Conservation (phyloP, 495 filamentous ascomycete genomes). For the Lindgomyces ingoldianus region DNA sequence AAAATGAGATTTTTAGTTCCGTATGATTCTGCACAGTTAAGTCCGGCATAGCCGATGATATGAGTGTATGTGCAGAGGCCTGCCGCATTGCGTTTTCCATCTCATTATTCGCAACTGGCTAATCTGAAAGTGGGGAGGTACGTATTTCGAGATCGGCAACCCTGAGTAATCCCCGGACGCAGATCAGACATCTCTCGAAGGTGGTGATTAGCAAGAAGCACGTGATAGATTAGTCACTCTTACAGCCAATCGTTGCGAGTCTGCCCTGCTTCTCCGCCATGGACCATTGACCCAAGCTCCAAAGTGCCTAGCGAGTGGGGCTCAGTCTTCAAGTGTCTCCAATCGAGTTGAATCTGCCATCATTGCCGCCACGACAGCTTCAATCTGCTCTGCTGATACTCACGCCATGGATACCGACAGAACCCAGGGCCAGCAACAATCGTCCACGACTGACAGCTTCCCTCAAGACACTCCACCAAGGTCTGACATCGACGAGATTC, state of each 20-base stretch:
- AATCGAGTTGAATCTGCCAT: neutral
- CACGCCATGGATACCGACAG: slow-evolving; percentile 27
- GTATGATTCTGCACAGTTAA: too few species aligned
- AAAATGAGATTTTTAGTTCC: too few species aligned
- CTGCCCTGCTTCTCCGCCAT: neutral
- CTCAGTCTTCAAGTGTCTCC: neutral
- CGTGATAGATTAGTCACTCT: neutral
- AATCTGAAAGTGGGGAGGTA: too few species aligned
- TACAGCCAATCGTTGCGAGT: neutral
- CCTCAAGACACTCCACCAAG: slow-evolving; percentile 28
- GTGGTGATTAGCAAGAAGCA: neutral
- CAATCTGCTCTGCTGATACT: neutral
- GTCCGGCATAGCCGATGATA: too few species aligned
- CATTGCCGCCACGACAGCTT: neutral
- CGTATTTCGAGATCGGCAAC: too few species aligned
- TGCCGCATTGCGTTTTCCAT: too few species aligned
- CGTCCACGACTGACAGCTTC: slow-evolving; percentile 1
- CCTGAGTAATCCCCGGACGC: too few species aligned
- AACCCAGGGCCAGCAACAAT: slow-evolving; percentile 7
- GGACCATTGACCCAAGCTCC: too few species aligned
- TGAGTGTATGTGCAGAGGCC: too few species aligned
- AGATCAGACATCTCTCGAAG: too few species aligned
- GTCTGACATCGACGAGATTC: slow-evolving; percentile 46
- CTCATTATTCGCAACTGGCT: too few species aligned
- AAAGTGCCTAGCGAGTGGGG: slow-evolving; percentile 4